Evolutionary conservation across 495 filamentous ascomycete genomes (phyloP).

Genomic region (Talaromyces ruber): DNA sequence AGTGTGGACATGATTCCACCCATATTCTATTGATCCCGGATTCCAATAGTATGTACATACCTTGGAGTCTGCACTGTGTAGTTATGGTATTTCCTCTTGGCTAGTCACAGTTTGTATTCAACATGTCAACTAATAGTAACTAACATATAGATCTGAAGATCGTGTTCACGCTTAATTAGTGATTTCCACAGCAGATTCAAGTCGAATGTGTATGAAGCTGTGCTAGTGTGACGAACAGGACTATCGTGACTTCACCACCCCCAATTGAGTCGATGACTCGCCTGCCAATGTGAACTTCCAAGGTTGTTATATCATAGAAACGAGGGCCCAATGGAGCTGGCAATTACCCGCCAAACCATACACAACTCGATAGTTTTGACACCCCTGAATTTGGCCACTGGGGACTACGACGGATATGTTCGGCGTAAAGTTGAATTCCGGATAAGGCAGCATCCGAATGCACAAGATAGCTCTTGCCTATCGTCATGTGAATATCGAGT

Average conservation of each 20-base stretch:
- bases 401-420: neutral
- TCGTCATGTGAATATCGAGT: neutral
- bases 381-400: neutral
- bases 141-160: neutral
- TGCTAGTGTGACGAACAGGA: neutral
- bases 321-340: neutral
- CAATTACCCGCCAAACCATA: neutral
- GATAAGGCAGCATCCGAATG: neutral
- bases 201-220: neutral
- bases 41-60: neutral
- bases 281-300: neutral
- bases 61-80: neutral
- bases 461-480: neutral
- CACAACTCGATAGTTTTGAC: neutral
- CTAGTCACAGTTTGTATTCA: neutral
- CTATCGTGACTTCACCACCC: neutral
- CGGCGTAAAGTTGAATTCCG: neutral
- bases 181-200: neutral
- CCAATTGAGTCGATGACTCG: neutral
- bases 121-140: neutral
- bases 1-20: neutral
- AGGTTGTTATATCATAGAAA: neutral
- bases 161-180: neutral
- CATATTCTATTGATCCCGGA: neutral
- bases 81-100: neutral